Base-by-base conservation (phyloP, 139 green algal species). In the Gonium pectorale region DNA sequence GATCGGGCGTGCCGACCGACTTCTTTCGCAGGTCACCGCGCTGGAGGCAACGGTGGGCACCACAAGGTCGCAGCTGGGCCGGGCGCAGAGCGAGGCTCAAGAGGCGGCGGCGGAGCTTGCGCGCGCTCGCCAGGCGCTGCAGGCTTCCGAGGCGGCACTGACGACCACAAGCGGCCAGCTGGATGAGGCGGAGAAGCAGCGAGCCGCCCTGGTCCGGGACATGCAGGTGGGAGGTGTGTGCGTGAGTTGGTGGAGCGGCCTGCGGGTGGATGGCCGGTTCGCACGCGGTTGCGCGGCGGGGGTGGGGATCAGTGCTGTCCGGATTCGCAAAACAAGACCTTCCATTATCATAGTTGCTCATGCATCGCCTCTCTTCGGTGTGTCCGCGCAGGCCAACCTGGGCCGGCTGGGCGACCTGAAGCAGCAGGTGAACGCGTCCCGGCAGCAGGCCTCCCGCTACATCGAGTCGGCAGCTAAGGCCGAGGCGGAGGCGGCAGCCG, bases 321-420 rank as follows among this genome's bases (percentile, higher is more conserved):
- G 22, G 29, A 5, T n/a, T 24, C 17, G 13, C 22, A 11, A 59
- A 13, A 59, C 49, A 59, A 59, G 13, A 26, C 17, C 4, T 40
- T 40, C n/a, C n/a, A 64, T 64, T 29, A 64, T n/a, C 15, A 22
- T 41, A 40, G n/a, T n/a, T n/a, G n/a, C n/a, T n/a, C n/a, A n/a
- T n/a, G n/a, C n/a, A n/a, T n/a, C n/a, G n/a, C 60, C 29, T 21
- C 8, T 67, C 0, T 9, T 40, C 8, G 13, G 22, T 29, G 22
- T 0, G 5, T 37, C 24, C 38, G 5, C 27, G 7, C 54, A 81
- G 75, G 54, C 75, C 15, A 73, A 9, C 60, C 62, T 83, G 41
- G 60, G 75, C 40, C 44, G 44, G 41, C 40, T 83, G 59, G 60
- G 75, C 60, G 75, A 83, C 29, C 40, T 83, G 26, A 83, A 83